Percentiles rank a stretch among this genome's conserved stretches.
Evolutionary conservation across 1,139 yeast species (phyloP).

Genomic region (Lodderomyces margitis): DNA sequence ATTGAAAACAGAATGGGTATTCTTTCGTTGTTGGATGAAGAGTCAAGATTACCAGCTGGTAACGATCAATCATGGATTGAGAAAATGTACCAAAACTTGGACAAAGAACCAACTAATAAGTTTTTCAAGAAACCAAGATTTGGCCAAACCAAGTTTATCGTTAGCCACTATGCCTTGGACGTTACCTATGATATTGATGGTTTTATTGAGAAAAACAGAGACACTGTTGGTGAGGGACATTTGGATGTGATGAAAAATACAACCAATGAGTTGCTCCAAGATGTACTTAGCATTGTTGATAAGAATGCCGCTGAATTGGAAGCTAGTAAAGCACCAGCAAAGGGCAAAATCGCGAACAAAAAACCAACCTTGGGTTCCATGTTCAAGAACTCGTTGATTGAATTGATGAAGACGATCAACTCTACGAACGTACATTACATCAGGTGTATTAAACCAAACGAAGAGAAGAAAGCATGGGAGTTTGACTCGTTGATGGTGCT

Average conservation of each 20-base stretch:
- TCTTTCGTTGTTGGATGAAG: slow-evolving; percentile 87
- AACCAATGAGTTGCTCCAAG: slow-evolving; percentile 59
- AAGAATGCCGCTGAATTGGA: slow-evolving; percentile 56
- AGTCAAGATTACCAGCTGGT: slow-evolving; percentile 92
- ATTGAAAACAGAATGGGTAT: slow-evolving; percentile 91
- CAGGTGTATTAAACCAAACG: slow-evolving; percentile 97
- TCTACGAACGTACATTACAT: slow-evolving; percentile 95
- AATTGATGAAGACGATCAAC: slow-evolving; percentile 87
- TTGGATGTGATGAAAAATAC: slow-evolving; percentile 77
- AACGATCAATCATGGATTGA: slow-evolving; percentile 90
- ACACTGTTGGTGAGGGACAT: slow-evolving; percentile 95
- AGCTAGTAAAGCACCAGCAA: slow-evolving; percentile 42
- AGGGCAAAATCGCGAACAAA: slow-evolving; percentile 50
- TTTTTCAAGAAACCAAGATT: slow-evolving; percentile 93
- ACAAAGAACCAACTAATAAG: slow-evolving; percentile 71
- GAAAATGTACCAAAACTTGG: slow-evolving; percentile 83
- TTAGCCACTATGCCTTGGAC: slow-evolving; percentile 91
- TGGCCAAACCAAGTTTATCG: slow-evolving; percentile 88
- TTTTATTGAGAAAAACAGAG: slow-evolving; percentile 94
- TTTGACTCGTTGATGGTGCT: slow-evolving; percentile 95
- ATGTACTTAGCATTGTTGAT: slow-evolving; percentile 65
- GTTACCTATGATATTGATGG: slow-evolving; percentile 93
- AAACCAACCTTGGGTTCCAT: slow-evolving; percentile 95
- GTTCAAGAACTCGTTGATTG: slow-evolving; percentile 89
- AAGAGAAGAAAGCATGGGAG: slow-evolving; percentile 91